Conservation (phyloP, 129 eudicot genomes). For the Calendula officinalis region DNA sequence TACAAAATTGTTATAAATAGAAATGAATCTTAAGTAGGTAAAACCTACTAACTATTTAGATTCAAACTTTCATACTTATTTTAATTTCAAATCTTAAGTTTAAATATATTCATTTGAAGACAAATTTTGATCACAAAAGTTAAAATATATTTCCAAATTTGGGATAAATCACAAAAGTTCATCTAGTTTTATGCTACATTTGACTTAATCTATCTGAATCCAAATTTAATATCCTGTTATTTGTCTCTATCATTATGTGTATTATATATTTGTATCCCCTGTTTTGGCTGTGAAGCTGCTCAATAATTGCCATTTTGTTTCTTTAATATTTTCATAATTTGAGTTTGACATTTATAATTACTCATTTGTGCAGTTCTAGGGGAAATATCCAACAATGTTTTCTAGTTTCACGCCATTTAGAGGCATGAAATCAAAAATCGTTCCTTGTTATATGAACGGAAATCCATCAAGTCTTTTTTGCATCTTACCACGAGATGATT, state of each 20-base stretch:
- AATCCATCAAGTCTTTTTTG: conserved; percentile 51
- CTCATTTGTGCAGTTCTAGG: conserved; percentile 16
- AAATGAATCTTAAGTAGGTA: background rate
- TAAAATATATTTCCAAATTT: conserved; percentile 15
- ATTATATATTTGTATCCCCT: conserved; percentile 22
- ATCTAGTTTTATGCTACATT: background rate
- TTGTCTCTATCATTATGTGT: conserved; percentile 1
- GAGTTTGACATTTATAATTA: background rate
- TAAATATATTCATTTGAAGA: background rate
- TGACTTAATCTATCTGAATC: background rate
- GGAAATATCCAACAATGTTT: conserved; percentile 12
- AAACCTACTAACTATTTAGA: background rate
- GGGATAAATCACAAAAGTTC: conserved; percentile 5
- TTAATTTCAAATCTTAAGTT: background rate
- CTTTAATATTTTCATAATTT: background rate
- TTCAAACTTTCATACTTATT: background rate
- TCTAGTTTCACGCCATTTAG: conserved; percentile 24
- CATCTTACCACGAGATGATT: conserved; percentile 50
- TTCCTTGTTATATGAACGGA: conserved; percentile 47
- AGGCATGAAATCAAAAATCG: conserved; percentile 54
- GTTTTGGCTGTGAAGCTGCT: conserved; percentile 19
- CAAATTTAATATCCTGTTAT: background rate
- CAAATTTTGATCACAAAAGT: conserved; percentile 25
- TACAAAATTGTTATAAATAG: background rate
- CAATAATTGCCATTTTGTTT: background rate